Evolutionary conservation across 768 basidiomycete genomes (phyloP).

Genomic region (Termitomyces sp.): DNA sequence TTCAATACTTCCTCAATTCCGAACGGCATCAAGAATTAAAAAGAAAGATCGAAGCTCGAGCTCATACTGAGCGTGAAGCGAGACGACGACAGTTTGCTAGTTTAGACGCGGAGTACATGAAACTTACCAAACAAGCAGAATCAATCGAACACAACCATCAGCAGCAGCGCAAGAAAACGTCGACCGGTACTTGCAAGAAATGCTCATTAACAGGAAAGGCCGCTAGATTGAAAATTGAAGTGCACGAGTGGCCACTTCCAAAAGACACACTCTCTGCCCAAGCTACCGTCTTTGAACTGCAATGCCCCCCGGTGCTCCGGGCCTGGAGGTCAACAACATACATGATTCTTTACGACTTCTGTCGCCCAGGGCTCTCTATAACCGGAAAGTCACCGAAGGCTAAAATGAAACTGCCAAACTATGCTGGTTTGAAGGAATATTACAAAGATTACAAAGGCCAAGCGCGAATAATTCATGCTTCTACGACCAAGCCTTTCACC

Average conservation of each 20-base stretch:
- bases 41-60: slow-evolving; percentile 22
- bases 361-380: slow-evolving; percentile 6
- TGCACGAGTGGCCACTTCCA: slow-evolving; percentile 47
- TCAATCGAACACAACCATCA: background rate
- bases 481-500: slow-evolving; percentile 26
- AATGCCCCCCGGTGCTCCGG: slow-evolving; percentile 31
- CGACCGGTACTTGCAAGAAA: background rate
- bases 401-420: slow-evolving; percentile 2
- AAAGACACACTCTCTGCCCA: slow-evolving; percentile 13
- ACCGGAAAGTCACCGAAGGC: slow-evolving; percentile 2
- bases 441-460: background rate
- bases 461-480: slow-evolving; percentile 30
- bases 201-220: slow-evolving; percentile 19
- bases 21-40: slow-evolving; percentile 17
- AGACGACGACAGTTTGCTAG: slow-evolving; percentile 23
- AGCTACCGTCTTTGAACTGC: slow-evolving; percentile 36
- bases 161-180: background rate
- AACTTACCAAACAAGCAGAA: slow-evolving; percentile 9
- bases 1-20: slow-evolving; percentile 29
- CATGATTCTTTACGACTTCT: slow-evolving; percentile 31
- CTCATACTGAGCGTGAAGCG: slow-evolving; percentile 9
- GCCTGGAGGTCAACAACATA: slow-evolving; percentile 41
- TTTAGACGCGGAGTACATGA: slow-evolving; percentile 16
- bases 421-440: background rate
- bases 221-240: slow-evolving; percentile 19